A percentile compares a stretch with the other conserved stretches of the same genome.
Evolutionary conservation across 78 protist genomes (phyloP).

Genomic region (Bigelowiella natans): DNA sequence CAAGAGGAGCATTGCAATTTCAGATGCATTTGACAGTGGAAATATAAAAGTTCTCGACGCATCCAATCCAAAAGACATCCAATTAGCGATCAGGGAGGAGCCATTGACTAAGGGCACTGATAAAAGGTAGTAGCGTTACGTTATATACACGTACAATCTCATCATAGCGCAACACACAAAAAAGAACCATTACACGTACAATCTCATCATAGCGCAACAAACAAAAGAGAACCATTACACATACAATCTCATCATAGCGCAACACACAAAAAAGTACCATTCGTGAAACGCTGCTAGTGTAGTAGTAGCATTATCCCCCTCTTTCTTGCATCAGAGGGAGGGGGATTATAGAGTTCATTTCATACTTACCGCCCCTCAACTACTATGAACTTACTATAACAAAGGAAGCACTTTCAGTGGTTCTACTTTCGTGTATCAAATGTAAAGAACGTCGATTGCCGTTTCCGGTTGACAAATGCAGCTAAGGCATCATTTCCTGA

Average conservation of each 20-base stretch:
- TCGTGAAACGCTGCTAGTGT: background rate
- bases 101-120: background rate
- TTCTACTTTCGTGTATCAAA: background rate
- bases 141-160: background rate
- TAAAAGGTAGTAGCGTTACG: no score
- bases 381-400: background rate
- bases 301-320: background rate
- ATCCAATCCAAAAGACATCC: background rate
- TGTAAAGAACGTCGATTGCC: background rate
- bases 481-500: background rate
- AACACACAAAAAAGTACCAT: background rate
- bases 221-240: background rate
- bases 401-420: background rate
- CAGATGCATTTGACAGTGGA: background rate
- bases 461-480: background rate
- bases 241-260: background rate
- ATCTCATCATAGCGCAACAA: background rate
- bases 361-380: background rate
- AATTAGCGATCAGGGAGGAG: background rate
- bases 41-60: background rate
- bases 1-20: background rate
- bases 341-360: background rate
- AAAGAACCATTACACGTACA: background rate
- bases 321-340: no score
- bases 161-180: background rate